Evolutionary conservation across 2,329 filamentous ascomycete genomes (phyloP).

Genomic region (Alternaria arbusti): DNA sequence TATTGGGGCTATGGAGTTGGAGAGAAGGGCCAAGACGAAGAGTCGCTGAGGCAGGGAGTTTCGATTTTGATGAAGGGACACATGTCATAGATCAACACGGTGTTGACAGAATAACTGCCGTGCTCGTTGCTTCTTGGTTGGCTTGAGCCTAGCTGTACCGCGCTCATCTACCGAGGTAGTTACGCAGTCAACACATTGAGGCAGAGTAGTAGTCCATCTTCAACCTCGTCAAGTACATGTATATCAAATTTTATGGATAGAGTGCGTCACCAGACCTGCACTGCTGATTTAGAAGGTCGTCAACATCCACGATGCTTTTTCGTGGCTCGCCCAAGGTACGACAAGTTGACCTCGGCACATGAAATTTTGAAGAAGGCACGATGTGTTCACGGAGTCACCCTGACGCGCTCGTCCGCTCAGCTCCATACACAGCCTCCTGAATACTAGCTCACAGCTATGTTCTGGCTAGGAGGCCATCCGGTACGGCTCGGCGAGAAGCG

Average conservation of each 20-base stretch:
- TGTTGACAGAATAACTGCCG: neutral
- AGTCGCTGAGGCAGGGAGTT: neutral
- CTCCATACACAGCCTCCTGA: neutral
- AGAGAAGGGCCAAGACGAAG: slow-evolving; percentile 10
- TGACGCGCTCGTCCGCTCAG: neutral
- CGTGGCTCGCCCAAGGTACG: neutral
- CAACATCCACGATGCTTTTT: neutral
- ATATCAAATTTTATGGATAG: neutral
- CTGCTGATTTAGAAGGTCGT: neutral
- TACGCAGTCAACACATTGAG: neutral
- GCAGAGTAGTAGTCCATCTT: neutral
- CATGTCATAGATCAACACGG: neutral
- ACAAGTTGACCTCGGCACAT: neutral
- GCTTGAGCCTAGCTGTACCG: neutral
- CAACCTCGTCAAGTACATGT: neutral
- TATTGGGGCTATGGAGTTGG: slow-evolving; percentile 42
- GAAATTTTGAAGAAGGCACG: neutral
- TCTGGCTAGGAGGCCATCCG: neutral
- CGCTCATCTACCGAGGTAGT: neutral
- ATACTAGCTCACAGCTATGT: neutral
- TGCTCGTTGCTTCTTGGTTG: neutral
- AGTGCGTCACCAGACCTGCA: neutral
- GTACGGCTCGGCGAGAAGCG: neutral
- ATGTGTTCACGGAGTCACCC: neutral
- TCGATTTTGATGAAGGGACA: neutral